These are phyloP conservation scores for Solanum tarijense DNA, from an alignment of 257 asterid genomes.

Conservation along the genomic window DNA sequence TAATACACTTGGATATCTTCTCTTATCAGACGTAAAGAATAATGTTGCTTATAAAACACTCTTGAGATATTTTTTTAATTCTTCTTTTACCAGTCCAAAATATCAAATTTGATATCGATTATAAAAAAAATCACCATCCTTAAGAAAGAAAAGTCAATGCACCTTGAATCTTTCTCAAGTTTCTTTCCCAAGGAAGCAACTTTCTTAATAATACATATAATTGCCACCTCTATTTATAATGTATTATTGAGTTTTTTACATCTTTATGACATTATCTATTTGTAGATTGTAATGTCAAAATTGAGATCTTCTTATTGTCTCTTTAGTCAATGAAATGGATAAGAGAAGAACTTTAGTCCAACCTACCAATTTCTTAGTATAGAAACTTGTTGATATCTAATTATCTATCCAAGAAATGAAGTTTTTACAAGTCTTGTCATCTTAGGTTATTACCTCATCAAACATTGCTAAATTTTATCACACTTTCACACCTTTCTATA, in stretches of 20 bases:
- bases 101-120: too few species aligned
- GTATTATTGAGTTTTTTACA: not conserved
- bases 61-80: too few species aligned
- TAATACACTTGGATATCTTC: too few species aligned
- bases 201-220: not conserved
- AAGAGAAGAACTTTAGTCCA: not conserved
- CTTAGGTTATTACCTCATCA: not conserved
- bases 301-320: not conserved
- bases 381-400: not conserved
- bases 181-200: not conserved
- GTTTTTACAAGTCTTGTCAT: not conserved
- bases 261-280: not conserved
- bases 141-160: not conserved
- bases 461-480: not conserved
- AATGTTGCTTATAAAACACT: too few species aligned
- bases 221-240: not conserved
- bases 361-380: not conserved
- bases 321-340: not conserved
- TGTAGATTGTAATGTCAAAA: not conserved
- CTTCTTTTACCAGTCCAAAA: too few species aligned
- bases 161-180: not conserved
- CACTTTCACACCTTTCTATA: not conserved
- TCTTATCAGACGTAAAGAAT: too few species aligned
- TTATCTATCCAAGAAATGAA: not conserved
- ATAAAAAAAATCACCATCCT: not conserved